phyloP scores from a whole-genome alignment of 257 asterid species.

The Solanum gracilifrons region DNA sequence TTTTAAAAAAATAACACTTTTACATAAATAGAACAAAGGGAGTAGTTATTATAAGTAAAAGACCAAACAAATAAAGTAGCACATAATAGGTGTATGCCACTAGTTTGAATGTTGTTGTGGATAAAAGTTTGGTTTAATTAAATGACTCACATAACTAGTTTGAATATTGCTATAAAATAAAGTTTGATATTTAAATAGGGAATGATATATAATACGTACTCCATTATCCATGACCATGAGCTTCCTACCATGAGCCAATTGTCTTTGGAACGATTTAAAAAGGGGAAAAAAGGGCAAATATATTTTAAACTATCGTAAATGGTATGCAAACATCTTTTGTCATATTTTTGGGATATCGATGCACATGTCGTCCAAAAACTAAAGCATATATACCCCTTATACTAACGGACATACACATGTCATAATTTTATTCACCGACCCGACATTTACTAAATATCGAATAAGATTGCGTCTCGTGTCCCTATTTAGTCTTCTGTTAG shows the following conservation, averaged over 20 bases:
- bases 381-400: too few relatives aligned
- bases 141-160: background rate
- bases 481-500: too few relatives aligned
- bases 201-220: background rate
- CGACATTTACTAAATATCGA: background rate
- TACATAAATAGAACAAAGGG: background rate
- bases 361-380: too few relatives aligned
- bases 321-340: fast-evolving
- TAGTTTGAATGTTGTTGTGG: background rate
- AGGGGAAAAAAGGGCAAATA: background rate
- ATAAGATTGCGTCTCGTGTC: background rate
- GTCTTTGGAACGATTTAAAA: background rate
- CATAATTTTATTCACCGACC: background rate
- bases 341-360: too few relatives aligned
- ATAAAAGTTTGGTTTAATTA: background rate
- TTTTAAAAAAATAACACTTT: background rate
- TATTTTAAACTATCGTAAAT: fast-evolving
- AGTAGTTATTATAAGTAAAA: background rate
- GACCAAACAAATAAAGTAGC: background rate
- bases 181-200: background rate
- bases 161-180: background rate
- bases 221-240: background rate
- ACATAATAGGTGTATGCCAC: background rate
- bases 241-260: background rate
- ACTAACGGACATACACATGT: background rate